Conservation (phyloP, 208 protist species). For the Trypanosoma avium region DNA sequence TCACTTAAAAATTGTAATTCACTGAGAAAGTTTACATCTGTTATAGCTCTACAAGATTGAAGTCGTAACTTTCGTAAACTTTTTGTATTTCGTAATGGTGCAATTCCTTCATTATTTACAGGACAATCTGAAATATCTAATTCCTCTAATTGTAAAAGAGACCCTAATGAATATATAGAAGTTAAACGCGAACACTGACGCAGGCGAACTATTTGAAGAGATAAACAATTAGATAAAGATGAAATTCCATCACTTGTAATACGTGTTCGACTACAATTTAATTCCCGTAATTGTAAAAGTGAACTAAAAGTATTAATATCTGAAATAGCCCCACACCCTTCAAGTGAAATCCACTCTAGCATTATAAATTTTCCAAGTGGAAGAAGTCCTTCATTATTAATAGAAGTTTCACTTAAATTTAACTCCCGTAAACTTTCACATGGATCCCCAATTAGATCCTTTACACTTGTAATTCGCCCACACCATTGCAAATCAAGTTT, state of each 20-base stretch:
- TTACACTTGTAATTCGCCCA: constrained; percentile 22
- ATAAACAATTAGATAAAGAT: constrained; percentile 25
- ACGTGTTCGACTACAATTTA: constrained; percentile 38
- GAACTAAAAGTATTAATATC: constrained; percentile 30
- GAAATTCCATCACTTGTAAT: constrained; percentile 32
- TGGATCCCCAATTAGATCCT: constrained; percentile 25
- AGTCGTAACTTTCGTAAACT: constrained; percentile 31
- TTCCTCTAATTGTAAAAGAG: constrained; percentile 16
- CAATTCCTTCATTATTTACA: constrained; percentile 10
- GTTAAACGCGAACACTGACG: constrained; percentile 35
- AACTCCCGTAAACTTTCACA: constrained; percentile 20
- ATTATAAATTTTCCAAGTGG: not conserved
- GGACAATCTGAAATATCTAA: constrained; percentile 26
- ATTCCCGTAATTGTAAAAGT: constrained; percentile 31
- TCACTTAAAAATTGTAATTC: constrained; percentile 32
- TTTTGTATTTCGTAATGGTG: constrained; percentile 8
- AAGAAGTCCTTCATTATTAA: constrained; percentile 20
- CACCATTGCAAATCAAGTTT: constrained; percentile 50
- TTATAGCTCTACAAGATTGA: constrained; percentile 45
- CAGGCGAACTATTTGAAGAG: constrained; percentile 34
- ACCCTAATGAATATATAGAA: constrained; percentile 13
- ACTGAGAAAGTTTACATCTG: constrained; percentile 29
- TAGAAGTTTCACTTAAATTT: constrained; percentile 19
- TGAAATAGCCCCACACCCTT: constrained; percentile 23
- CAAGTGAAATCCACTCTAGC: constrained; percentile 24